These are phyloP conservation scores for Prunus dulcis DNA, from an alignment of 306 rosid species.

Conservation along the genomic window DNA sequence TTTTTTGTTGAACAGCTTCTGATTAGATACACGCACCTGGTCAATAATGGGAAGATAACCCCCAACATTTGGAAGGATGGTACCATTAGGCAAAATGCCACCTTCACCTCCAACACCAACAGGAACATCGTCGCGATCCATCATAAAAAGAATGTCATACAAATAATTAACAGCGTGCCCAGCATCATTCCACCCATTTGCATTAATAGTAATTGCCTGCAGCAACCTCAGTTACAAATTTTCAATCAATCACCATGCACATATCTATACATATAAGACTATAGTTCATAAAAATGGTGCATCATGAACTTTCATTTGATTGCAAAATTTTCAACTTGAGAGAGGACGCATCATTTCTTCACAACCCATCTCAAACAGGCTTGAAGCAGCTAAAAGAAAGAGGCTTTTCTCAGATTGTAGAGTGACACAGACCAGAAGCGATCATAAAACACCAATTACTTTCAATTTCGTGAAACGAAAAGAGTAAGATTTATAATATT, in stretches of 20 bases:
- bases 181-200: conserved; percentile 61
- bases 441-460: too few species aligned
- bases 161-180: conserved; percentile 58
- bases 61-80: conserved; percentile 56
- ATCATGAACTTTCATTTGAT: background rate
- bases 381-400: too few species aligned
- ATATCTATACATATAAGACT: background rate
- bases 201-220: conserved; percentile 49
- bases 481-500: too few species aligned
- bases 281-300: background rate
- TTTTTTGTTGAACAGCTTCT: background rate
- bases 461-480: too few species aligned
- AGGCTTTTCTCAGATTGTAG: too few species aligned
- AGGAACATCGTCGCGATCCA: conserved; percentile 56
- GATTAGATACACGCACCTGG: conserved; percentile 30
- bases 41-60: conserved; percentile 75
- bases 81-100: conserved; percentile 42
- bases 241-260: background rate
- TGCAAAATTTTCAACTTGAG: background rate
- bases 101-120: conserved; percentile 78
- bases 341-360: too few species aligned
- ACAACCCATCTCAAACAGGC: too few species aligned
- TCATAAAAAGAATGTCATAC: conserved; percentile 59
- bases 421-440: too few species aligned
- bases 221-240: background rate